Base-by-base conservation (phyloP, 2,329 filamentous ascomycete species). In the Daldinia sp. region DNA sequence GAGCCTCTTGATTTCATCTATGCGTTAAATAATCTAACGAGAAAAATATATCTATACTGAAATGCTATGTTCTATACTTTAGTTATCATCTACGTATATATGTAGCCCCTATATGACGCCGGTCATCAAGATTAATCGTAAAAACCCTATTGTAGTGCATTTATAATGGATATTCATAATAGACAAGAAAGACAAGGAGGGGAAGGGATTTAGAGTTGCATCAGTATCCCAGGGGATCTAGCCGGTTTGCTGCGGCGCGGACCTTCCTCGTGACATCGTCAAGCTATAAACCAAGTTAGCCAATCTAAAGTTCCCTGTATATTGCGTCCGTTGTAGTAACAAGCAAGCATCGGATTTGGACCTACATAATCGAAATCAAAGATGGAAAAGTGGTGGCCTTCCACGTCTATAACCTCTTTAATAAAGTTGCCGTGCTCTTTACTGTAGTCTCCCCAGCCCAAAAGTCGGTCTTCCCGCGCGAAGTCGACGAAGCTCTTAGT, bases 391-490 rank as follows among this genome's bases (percentile, higher is more conserved):
- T 87, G 84, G 58, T 85, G 78, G 0, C 84, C 83, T 0, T 82
- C 76, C 1, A 85, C 75, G 9, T 83, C 79, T n/a, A 84, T 61
- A 1, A 84, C 76, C 10, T 78, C 71, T 23, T 73, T 71, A 9
- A 87, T 78, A 68, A 85, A 76, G 19, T 73, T 72, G 25, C 75
- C 74, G 19, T 79, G 74, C 37, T 70, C 54, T 10, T 58, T 51
- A 30, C 53, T 66, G 43, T 87, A 84, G 7, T 64, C 50, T 2
- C 78, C 79, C 84, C 84, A 87, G 8, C 83, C 83, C 1, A 87
- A 74, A 51, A 73, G 68, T 2, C 66, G 70, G 13, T 82, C 79
- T 0, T 72, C 61, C 0, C 84, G 79, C 19, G 76, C 68, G n/a
- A 78, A 60, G 58, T 87, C 84, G 8, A 85, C 76, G 3, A 73